Base-by-base conservation (phyloP, 2,329 filamentous ascomycete genomes). In the Neonectria faginata region DNA sequence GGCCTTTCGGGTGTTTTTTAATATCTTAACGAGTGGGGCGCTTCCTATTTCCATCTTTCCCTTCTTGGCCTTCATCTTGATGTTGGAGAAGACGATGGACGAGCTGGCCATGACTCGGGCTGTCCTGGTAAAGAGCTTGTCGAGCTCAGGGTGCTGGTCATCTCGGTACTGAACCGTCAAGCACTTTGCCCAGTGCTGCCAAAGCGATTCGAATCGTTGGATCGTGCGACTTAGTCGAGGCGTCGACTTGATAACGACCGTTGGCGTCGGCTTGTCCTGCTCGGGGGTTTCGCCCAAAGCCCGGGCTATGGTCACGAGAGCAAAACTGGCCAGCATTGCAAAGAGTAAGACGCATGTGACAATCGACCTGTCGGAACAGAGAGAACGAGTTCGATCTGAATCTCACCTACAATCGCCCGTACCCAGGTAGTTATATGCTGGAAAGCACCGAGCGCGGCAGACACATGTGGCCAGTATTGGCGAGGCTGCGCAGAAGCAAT, bases 261-360 rank as follows among this genome's bases (percentile, higher is more conserved):
- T 60, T 7, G 58, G 29, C 14, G 11, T 18, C 27, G 66, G 64
- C 53, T 50, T 62, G 48, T 45, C 53, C 57, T 68, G 64, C 45
- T 68, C 64, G 33, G 66, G 45, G 20, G 66, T 68, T 44, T 68
- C 66, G 48, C 66, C 64, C 39, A 68, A 54, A 41, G 66, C 66
- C 14, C 60, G 53, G 44, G 60, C 53, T 27, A 68, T 68, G 44
- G 55, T 50, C 18, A 52, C 53, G 12, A 68, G 64, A 36, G 66
- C 66, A 39, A 68, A 68, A 31, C 55, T 68, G 44, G 45, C 60
- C 25, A 66, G 50, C 66, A 68, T 68, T 60, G 52, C 25, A 29
- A 22, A 16, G 41, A 33, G 16, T 20, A 29, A 60, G 51, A 20
- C 47, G 51, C 39, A 57, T 47, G 29, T 57, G 36, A 31, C 22